Evolutionary conservation across 78 protist genomes (phyloP).

Genomic region (Isochrysis galbana): DNA sequence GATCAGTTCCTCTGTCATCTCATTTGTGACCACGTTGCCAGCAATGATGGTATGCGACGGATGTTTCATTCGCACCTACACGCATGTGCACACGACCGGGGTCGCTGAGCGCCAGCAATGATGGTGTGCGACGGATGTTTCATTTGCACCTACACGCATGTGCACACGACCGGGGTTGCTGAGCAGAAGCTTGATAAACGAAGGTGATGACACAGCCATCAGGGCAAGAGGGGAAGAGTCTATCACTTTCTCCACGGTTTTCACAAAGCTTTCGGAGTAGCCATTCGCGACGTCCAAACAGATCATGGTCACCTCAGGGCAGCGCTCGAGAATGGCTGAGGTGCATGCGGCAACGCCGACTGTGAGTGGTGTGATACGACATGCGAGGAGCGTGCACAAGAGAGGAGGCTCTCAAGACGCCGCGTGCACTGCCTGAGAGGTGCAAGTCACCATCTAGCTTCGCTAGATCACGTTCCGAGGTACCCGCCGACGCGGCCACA

Average conservation of each 20-base stretch:
- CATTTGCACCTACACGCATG: no score
- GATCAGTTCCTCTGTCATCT: slow-evolving; percentile 66
- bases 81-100: no score
- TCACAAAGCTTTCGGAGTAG: slow-evolving; percentile 62
- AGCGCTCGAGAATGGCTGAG: not conserved
- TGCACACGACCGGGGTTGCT: no score
- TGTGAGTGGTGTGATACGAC: no score
- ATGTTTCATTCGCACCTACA: slow-evolving; percentile 39
- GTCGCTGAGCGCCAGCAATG: slow-evolving; percentile 79
- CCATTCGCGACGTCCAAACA: slow-evolving; percentile 73
- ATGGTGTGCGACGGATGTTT: slow-evolving; percentile 48
- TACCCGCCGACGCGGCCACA: slow-evolving; percentile 53
- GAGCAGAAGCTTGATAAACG: no score
- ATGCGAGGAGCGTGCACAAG: no score
- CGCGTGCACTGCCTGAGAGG: no score
- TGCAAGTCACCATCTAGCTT: slow-evolving; percentile 32
- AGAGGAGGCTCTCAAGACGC: no score
- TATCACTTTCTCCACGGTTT: slow-evolving; percentile 30
- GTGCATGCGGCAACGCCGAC: not conserved
- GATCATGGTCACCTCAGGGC: not conserved
- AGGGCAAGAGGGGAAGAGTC: no score
- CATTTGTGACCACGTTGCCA: slow-evolving; percentile 74
- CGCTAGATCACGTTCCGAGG: not conserved
- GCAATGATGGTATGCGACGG: slow-evolving; percentile 67
- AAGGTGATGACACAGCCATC: no score